Evolutionary conservation across 2,329 filamentous ascomycete species (phyloP), one percentile per base, ranked within the genome.

Genomic region (Beauveria sp.): DNA sequence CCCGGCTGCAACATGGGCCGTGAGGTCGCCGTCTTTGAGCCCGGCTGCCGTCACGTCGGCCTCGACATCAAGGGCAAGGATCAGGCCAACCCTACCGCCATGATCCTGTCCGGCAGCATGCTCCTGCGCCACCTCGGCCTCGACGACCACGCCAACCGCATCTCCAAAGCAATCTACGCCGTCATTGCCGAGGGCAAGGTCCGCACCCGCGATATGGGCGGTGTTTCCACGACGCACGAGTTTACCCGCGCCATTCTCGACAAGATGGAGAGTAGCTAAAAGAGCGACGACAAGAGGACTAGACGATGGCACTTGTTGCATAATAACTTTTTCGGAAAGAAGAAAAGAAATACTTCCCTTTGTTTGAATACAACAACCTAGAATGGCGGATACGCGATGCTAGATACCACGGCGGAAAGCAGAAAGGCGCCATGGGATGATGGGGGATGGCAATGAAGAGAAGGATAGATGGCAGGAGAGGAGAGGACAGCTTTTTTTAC

Each of bases 51-150:
- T 80, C 95, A 99, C 85, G 95, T 99, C 74, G 95, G 95, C 79
- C 89, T 99, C 55, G 95, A 99, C 77, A 99, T 99, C 82, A 93
- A 98, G 88, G 95, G 95, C 83, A 97, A 97, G 84, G 93, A 97
- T 79, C 92, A 98, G 83, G 95, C 95, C 68, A 99, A 99, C 85
- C 95, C 95, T 60, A 97, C 92, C 62, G 95, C 95, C 67, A 83
- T 99, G 82, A 86, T 99, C 69, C 89, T 99, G 66, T 96, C 91
- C 64, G 92, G 92, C 67, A 90, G 91, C 75, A 99, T 99, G 95
- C 88, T 99, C 71, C 85, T 99, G 76, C 89, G 95, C 74, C 95
- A 99, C 81, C 85, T 99, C 68, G 95, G 95, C 69, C 89, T 99
- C 57, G 93, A 99, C 74, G 92, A 98, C 77, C 95, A 99, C 77